These are phyloP conservation scores for Conringia planisiliqua DNA, from an alignment of 345 rosid species.

Conservation along the genomic window DNA sequence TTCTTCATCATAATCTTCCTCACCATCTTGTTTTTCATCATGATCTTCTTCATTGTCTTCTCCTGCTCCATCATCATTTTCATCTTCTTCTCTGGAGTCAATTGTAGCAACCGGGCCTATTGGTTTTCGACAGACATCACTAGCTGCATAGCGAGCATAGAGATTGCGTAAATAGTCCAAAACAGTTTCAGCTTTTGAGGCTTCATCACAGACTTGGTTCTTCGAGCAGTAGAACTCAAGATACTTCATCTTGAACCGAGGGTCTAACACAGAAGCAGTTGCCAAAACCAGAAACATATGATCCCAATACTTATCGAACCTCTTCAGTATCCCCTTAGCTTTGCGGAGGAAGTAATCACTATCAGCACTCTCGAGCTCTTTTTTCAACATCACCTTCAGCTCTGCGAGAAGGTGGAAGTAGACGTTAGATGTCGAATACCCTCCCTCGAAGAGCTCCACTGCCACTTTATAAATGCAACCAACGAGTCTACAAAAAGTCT, in stretches of 20 bases:
- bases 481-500: background rate
- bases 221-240: conserved; percentile 66
- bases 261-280: conserved; percentile 75
- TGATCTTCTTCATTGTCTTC: conserved; percentile 2
- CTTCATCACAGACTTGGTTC: conserved; percentile 58
- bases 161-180: conserved; percentile 67
- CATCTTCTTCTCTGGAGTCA: conserved; percentile 14
- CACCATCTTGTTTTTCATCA: background rate
- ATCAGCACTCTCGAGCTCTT: conserved; percentile 6
- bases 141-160: conserved; percentile 47
- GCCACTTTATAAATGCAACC: conserved; percentile 26
- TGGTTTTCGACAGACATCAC: conserved; percentile 29
- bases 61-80: conserved; percentile 14
- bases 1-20: background rate
- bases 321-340: conserved; percentile 10
- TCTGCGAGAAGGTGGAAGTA: conserved; percentile 20
- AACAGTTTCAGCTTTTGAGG: conserved; percentile 48
- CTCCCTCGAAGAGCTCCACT: background rate
- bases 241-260: conserved; percentile 80
- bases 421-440: conserved; percentile 9
- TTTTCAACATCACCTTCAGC: conserved; percentile 12
- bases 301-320: conserved; percentile 67
- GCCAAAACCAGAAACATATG: conserved; percentile 66
- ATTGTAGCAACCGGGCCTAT: conserved; percentile 8
- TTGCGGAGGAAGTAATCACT: background rate